Evolutionary conservation across 2,329 filamentous ascomycete species (phyloP).

Genomic region (Pseudocercospora cruenta): DNA sequence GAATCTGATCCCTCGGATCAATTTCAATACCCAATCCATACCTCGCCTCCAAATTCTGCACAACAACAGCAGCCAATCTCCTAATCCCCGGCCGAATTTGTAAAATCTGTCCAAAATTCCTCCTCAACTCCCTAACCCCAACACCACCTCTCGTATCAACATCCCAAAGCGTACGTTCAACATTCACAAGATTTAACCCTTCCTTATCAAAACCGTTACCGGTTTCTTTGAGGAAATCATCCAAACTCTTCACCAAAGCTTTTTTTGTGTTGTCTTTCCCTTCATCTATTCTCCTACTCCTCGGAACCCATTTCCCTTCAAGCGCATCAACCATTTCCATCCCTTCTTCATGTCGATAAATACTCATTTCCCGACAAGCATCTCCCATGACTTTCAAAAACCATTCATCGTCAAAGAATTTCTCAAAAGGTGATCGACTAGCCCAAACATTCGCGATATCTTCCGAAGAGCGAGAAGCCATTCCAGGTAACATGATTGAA

Average conservation of each 20-base stretch:
- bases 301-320: slow-evolving; percentile 29
- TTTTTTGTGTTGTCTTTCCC: slow-evolving; percentile 20
- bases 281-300: slow-evolving; percentile 32
- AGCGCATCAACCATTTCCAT: slow-evolving; percentile 23
- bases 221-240: slow-evolving; percentile 29
- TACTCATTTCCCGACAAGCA: slow-evolving; percentile 33
- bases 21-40: slow-evolving; percentile 34
- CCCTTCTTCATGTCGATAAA: slow-evolving; percentile 28
- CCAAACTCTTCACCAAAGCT: slow-evolving; percentile 26
- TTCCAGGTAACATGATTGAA: slow-evolving; percentile 33
- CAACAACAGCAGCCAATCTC: slow-evolving; percentile 40
- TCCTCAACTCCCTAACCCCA: slow-evolving; percentile 27
- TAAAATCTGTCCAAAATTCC: slow-evolving; percentile 37
- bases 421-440: slow-evolving; percentile 25
- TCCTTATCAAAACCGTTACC: slow-evolving; percentile 11
- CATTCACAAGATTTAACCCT: slow-evolving; percentile 30
- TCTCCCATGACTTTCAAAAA: slow-evolving; percentile 29
- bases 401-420: slow-evolving; percentile 37
- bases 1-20: slow-evolving; percentile 34
- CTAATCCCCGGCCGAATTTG: slow-evolving; percentile 31
- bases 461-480: slow-evolving; percentile 23
- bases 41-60: slow-evolving; percentile 38
- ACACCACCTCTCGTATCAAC: slow-evolving; percentile 33
- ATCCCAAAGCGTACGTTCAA: slow-evolving; percentile 36
- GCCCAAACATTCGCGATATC: slow-evolving; percentile 32